Evolutionary conservation across 345 rosid species (phyloP).

Genomic region (Microthlaspi erraticum): DNA sequence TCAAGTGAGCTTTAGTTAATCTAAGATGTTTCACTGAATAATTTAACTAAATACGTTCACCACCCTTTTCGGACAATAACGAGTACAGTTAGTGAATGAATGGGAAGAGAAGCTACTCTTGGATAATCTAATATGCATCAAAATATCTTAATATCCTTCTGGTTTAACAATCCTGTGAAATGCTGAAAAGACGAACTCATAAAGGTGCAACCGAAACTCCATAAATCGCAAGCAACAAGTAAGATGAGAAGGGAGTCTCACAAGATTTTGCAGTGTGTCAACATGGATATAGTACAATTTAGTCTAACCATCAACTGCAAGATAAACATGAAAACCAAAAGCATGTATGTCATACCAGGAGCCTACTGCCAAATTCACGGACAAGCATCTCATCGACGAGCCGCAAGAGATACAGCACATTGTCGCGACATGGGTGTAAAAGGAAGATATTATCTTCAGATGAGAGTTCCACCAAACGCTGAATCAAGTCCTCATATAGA

Average conservation of each 20-base stretch:
- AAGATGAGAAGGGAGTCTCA: conserved; percentile 10
- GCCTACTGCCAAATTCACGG: conserved; percentile 72
- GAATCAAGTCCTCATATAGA: conserved; percentile 72
- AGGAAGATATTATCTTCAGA: conserved; percentile 84
- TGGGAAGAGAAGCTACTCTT: conserved; percentile 31
- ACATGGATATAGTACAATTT: conserved; percentile 19
- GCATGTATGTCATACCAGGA: conserved; percentile 60
- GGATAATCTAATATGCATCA: conserved; percentile 29
- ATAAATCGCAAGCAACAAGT: neutral
- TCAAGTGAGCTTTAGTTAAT: conserved; percentile 21
- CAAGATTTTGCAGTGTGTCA: conserved; percentile 15
- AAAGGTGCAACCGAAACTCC: neutral
- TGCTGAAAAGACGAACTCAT: conserved; percentile 7
- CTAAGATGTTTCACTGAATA: conserved; percentile 27
- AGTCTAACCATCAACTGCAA: conserved; percentile 25
- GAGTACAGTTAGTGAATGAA: conserved; percentile 25
- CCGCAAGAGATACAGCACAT: conserved; percentile 74
- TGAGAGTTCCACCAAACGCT: conserved; percentile 72
- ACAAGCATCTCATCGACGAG: conserved; percentile 90
- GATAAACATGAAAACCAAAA: conserved; percentile 14
- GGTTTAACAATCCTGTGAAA: conserved; percentile 22
- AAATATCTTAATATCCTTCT: conserved; percentile 21
- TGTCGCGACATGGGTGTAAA: conserved; percentile 92
- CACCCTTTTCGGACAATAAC: conserved; percentile 5
- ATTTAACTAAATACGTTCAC: conserved; percentile 23